Conservation (phyloP, 495 filamentous ascomycete genomes). For the Penicillium lividum region DNA sequence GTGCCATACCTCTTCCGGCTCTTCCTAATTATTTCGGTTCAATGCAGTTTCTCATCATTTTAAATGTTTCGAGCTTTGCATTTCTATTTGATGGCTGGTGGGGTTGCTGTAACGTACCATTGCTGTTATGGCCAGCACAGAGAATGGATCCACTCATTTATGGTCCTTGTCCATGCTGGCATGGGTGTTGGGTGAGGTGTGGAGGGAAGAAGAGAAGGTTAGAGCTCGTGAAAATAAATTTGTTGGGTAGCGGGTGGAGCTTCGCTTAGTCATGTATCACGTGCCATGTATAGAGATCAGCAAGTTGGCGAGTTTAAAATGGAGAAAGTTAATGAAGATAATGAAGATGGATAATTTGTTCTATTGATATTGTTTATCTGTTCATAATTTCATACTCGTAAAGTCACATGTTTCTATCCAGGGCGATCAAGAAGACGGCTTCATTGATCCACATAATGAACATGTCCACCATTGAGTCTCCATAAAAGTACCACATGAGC, state of each 20-base stretch:
- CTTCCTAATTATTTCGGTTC: conserved; percentile 55
- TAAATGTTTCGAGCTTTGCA: conserved; percentile 23
- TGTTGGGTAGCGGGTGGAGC: conserved; percentile 13
- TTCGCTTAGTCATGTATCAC: conserved; percentile 18
- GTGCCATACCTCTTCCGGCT: conserved; percentile 55
- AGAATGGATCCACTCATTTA: conserved; percentile 7
- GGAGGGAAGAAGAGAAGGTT: conserved; percentile 8
- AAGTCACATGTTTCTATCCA: background rate
- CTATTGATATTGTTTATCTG: background rate
- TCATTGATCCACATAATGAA: conserved; percentile 66
- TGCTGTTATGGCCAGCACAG: conserved; percentile 7
- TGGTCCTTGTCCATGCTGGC: conserved; percentile 16
- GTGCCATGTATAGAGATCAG: conserved; percentile 1
- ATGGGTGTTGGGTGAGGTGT: background rate
- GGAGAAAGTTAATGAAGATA: no score
- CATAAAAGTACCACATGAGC: conserved; percentile 66
- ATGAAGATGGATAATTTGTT: background rate
- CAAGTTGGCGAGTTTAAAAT: background rate
- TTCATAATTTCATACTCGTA: background rate
- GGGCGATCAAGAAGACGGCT: conserved; percentile 51
- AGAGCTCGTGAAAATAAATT: conserved; percentile 18
- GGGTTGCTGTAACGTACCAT: conserved; percentile 14
- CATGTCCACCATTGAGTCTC: conserved; percentile 81
- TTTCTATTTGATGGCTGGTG: conserved; percentile 3
- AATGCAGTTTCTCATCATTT: conserved; percentile 48